These are phyloP conservation scores for Hibiscus trionum DNA, from an alignment of 345 rosid genomes.

Conservation along the genomic window DNA sequence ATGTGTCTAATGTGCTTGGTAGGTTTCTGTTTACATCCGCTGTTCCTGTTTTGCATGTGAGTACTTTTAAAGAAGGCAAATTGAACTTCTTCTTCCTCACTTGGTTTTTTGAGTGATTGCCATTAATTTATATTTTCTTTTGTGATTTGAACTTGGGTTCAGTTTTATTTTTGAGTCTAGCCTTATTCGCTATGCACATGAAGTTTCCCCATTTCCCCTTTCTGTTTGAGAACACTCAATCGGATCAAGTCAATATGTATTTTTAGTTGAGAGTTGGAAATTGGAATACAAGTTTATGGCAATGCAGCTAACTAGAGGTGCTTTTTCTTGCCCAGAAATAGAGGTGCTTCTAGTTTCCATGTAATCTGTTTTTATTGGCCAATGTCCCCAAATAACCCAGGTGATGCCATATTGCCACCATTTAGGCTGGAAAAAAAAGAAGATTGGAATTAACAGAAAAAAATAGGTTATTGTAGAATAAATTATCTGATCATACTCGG, in stretches of 20 bases:
- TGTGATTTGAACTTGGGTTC: neutral
- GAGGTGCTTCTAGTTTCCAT: neutral
- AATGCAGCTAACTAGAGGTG: neutral
- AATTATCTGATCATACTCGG: neutral
- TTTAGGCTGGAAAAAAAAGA: too few relatives aligned
- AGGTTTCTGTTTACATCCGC: constrained; percentile 7
- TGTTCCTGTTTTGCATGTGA: constrained; percentile 2
- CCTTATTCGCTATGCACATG: neutral
- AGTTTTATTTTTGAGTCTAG: neutral
- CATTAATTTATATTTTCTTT: neutral
- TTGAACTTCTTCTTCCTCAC: neutral
- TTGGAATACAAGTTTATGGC: neutral
- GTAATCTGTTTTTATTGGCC: neutral
- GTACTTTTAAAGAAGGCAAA: neutral
- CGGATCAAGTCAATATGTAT: neutral
- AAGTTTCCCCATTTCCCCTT: neutral
- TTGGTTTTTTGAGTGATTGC: neutral
- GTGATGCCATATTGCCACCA: neutral
- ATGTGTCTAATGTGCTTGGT: constrained; percentile 88
- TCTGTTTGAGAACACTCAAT: neutral
- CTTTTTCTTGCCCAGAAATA: neutral
- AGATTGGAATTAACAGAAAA: neutral
- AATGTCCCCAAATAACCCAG: neutral
- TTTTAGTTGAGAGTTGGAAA: constrained; percentile 3
- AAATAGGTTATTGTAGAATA: neutral